Evolutionary conservation across 495 filamentous ascomycete genomes (phyloP), one percentile per base, ranked within the genome.

Genomic region (Podospora comata): DNA sequence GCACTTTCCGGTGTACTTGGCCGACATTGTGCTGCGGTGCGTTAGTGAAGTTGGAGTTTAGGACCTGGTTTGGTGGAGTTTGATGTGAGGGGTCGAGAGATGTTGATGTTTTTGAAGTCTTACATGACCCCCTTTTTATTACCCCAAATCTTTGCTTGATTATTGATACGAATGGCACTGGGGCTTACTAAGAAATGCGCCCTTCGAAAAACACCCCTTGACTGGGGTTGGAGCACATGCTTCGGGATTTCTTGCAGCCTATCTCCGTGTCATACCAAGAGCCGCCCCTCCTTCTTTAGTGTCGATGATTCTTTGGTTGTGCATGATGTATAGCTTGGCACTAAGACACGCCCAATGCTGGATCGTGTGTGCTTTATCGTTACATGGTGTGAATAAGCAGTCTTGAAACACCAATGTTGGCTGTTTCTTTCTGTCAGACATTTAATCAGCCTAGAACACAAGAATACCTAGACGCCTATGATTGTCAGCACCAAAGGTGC

Each of bases 1-100:
- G 32, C 65, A 66, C 19, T 34, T 44, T 7, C 65, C 65, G 7
- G 19, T n/a, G 56, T 66, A 66, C 3, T 15, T 27, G 26, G 32
- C 15, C 0, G 65, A 53, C 62, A 64, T 64, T 19, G 1, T 58
- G 55, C 3, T 58, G 23, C 23, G 23, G 23, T 58, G n/a, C 1
- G 30, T 32, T 32, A 23, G 30, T 19, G 55, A 20, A 18, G 55
- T 58, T 32, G 7, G 30, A 20, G 3, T 7, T 19, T 7, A n/a
- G 23, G 5, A n/a, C 23, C 23, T 11, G 55, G 55, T n/a, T 58
- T 58, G 55, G 23, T 58, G n/a, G 9, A 48, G 15, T 48, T 5
- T 48, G 39, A 11, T 48, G 39, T 3, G 15, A 11, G 39, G 39
- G 39, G 2, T 13, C 39, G 9, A 16, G 15, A 39, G 34, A 39